phyloP scores from a whole-genome alignment of 768 basidiomycete species.

The Boletus rubropictus region DNA sequence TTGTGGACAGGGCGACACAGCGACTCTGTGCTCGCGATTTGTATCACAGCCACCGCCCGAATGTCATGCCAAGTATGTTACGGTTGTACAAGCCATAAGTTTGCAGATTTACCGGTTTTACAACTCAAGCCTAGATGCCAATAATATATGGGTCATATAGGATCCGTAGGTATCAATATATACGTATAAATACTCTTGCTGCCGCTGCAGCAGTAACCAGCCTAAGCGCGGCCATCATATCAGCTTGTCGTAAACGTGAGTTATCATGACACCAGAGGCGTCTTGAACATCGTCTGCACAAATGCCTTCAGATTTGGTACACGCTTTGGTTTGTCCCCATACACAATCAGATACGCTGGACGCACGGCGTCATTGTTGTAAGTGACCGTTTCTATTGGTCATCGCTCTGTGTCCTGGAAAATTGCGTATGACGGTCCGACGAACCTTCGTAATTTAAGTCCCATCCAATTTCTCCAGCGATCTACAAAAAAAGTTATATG shows the following conservation, averaged over 20 bases:
- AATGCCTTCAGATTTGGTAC: conserved; percentile 22
- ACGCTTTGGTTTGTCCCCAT: conserved; percentile 34
- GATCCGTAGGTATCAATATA: conserved; percentile 12
- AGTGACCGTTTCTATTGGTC: conserved; percentile 51
- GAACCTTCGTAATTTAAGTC: conserved; percentile 56
- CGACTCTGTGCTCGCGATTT: neutral
- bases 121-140: neutral
- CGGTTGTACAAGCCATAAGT: too few relatives aligned
- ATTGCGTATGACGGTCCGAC: neutral
- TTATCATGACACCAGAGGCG: conserved; percentile 24
- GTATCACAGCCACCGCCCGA: too few relatives aligned
- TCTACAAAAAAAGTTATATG: conserved; percentile 30
- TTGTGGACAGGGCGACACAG: neutral
- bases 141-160: conserved; percentile 12
- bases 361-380: conserved; percentile 63
- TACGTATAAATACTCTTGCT: conserved; percentile 3
- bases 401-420: neutral
- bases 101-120: too few relatives aligned
- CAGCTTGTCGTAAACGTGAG: neutral
- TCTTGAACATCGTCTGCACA: conserved; percentile 28
- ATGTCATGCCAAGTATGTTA: too few relatives aligned
- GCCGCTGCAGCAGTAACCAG: neutral
- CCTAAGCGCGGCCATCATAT: neutral
- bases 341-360: conserved; percentile 62
- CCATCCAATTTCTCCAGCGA: conserved; percentile 56